Evolutionary conservation across 768 basidiomycete species (phyloP), one percentile per base, ranked within the genome.

Genomic region (Kwoniella mangroviensis): DNA sequence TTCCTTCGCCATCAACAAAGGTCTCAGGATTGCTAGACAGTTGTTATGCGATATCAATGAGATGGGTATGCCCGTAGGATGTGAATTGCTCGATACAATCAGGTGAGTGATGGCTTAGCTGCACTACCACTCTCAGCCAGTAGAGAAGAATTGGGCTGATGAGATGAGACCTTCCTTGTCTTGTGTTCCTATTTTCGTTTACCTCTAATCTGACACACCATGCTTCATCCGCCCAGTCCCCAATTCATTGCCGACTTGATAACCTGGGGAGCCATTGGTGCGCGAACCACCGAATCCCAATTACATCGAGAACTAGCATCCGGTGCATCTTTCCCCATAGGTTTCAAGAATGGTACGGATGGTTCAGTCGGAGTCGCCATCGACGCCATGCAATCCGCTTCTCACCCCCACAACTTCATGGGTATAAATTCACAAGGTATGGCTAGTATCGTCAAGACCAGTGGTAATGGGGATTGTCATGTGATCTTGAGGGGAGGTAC

Each of bases 311-410:
- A 98, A 84, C 90, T 98, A 55, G 94, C 94, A 4, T 94, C 92
- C 3, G 96, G 95, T 79, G 90, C 92, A 26, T 97, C 95, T 62
- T 98, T 97, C 90, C 95, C 97, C 22, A 93, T 98, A 73, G 86
- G 84, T 10, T 99, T 99, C 90, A 99, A 99, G 85, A 99, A 99
- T 82, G 96, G 97, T 64, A 99, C 97, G 3, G 96, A 98, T 83
- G 97, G 97, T 65, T 80, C 83, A 71, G 90, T 98, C 59, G 85
- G 88, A 0, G 93, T 98, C 43, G 96, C 96, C 2, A 91, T 98
- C 66, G 97, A 99, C 83, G 97, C 96, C 17, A 98, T 98, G 95
- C 88, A 90, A 70, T 90, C 93, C 0, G 89, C 93, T 13, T 91
- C 90, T 3, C 91, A 94, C 81, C 92, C 94, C 4, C 96, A 98